Base-by-base conservation (phyloP, 1,284 basidiomycete species). In the Pyrrhoderma noxium region DNA sequence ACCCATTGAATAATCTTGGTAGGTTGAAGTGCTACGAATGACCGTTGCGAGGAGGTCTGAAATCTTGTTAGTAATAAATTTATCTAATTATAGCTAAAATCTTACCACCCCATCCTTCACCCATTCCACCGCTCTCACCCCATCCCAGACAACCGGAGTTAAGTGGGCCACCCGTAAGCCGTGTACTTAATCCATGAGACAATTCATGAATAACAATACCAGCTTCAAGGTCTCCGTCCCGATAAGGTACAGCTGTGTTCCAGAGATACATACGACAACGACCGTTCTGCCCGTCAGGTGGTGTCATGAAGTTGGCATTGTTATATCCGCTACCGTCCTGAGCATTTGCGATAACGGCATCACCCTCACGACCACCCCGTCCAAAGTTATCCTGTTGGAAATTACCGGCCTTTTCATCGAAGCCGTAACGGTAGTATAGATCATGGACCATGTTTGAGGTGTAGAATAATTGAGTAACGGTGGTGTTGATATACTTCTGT, bases 341-440 rank as follows among this genome's bases (percentile, higher is more conserved):
- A 1, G 94, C 93, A 61, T 95, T 95, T 50, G 91, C 84, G 58
- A 96, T 92, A 57, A 98, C 90, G 40, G 83, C 93, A 60, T 98
- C 94, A 56, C 80, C 79, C 62, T 89, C 93, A 53, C 72, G 70
- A 38, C 94, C 94, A 31, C 93, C 94, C 47, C 84, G 81, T 1
- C 83, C 91, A 63, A 93, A 93, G 80, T 98, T 97, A 77, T 91
- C 76, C 65, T 94, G 89, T 69, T 98, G 94, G 85, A 98, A 98
- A 77, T 98, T 98, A 36, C 94, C 93, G 2, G 91, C 75, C 7
- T 79, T 75, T 67, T 97, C 93, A 63, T 89, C 88, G 67, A 97
- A 96, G 23, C 93, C 93, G 57, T 93, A 86, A 39, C 51, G 51
- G 65, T 88, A 86, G 68, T 78, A 85, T 36, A 89, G 65, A 63